Evolutionary conservation across 2,329 filamentous ascomycete genomes (phyloP).

Genomic region (Pseudopyrenochaeta lycopersici): DNA sequence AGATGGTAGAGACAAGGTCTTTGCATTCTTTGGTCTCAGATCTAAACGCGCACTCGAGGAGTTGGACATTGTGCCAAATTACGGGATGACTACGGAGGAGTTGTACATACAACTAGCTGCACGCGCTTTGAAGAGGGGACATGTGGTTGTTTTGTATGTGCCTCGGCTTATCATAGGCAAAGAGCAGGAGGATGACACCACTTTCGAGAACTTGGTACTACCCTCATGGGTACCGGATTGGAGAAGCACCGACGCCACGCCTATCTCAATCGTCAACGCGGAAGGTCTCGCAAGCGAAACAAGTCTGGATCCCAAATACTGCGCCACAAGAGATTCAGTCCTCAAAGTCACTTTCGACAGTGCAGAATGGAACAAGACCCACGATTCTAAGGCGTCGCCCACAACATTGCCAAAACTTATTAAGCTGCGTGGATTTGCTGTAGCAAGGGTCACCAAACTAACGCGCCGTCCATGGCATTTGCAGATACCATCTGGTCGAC

Average conservation of each 20-base stretch:
- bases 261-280: background rate
- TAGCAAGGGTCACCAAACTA: conserved; percentile 3
- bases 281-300: background rate
- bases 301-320: background rate
- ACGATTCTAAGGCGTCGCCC: background rate
- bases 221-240: conserved; percentile 19
- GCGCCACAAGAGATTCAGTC: background rate
- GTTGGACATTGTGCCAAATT: conserved; percentile 7
- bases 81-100: conserved; percentile 1
- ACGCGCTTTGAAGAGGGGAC: background rate
- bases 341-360: background rate
- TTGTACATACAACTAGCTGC: conserved; percentile 8
- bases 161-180: background rate
- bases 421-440: background rate
- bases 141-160: background rate
- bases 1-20: conserved; percentile 15
- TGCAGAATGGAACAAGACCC: background rate
- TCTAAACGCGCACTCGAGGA: conserved; percentile 1
- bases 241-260: conserved; percentile 6
- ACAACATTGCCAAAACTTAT: background rate
- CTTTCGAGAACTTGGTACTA: background rate
- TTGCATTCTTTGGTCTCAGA: conserved; percentile 10
- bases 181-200: background rate
- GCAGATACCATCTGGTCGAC: conserved; percentile 1
- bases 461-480: conserved; percentile 1